A percentile compares a stretch with the other conserved stretches of the same genome.
Evolutionary conservation across 2,329 filamentous ascomycete species (phyloP).

Genomic region (Colletotrichum brevisporum): DNA sequence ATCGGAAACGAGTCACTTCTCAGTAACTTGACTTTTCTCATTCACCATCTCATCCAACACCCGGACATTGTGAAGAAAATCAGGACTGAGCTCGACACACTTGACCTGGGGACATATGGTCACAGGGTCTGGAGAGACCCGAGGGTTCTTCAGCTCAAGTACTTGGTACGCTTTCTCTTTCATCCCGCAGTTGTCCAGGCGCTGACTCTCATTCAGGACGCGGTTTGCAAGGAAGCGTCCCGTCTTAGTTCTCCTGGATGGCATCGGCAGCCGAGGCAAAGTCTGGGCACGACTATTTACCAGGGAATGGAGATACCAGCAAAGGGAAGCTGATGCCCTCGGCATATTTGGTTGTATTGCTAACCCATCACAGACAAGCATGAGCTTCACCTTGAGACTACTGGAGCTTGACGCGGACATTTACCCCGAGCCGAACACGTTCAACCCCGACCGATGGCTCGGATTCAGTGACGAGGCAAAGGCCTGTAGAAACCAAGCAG

Average conservation of each 20-base stretch:
- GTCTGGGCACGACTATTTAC: constrained; percentile 15
- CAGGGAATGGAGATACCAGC: constrained; percentile 27
- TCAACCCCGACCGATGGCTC: constrained; percentile 41
- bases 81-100: constrained; percentile 36
- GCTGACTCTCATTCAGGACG: constrained; percentile 29
- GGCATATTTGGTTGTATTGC: too few relatives aligned
- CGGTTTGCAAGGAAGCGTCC: constrained; percentile 41
- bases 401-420: constrained; percentile 37
- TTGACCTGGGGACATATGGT: constrained; percentile 30
- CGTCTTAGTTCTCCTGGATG: constrained; percentile 40
- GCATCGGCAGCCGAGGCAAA: constrained; percentile 42
- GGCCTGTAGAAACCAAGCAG: constrained; percentile 3
- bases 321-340: constrained; percentile 8
- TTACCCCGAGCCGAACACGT: constrained; percentile 32
- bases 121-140: constrained; percentile 39
- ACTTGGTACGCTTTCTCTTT: constrained; percentile 24
- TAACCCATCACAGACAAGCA: constrained; percentile 26
- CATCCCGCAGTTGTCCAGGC: not conserved
- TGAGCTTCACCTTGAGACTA: constrained; percentile 39
- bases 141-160: constrained; percentile 22
- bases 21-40: constrained; percentile 39
- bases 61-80: constrained; percentile 32
- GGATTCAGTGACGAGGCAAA: constrained; percentile 12
- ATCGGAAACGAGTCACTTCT: constrained; percentile 43
- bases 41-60: constrained; percentile 36